Base-by-base conservation (phyloP, 1,139 yeast genomes). In the Candida tunisiensis region DNA sequence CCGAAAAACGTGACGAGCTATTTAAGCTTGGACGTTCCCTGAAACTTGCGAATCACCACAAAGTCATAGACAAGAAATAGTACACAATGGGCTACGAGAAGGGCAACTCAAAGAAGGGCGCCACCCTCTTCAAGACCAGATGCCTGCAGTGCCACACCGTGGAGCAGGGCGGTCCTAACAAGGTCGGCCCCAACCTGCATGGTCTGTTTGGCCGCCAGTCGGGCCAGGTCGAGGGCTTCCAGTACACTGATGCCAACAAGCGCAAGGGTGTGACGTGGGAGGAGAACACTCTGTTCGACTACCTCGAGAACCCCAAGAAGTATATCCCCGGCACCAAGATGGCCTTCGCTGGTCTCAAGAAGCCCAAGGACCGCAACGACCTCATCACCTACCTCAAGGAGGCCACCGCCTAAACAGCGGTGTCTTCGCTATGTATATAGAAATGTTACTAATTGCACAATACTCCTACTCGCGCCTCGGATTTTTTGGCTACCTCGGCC, bases 301-400 rank as follows among this genome's bases (percentile, higher is more conserved):
- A 88, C 74, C 74, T 88, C 62, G 93, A 78, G 65, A 91, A 88
- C 80, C 98, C 98, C 67, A 88, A 88, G 93, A 88, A 88, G 69
- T 88, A 83, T 69, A 83, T 88, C 48, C 98, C 98, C 54, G 98
- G 98, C 62, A 88, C 96, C 67, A 88, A 88, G 77, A 88, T 88
- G 98, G 98, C 98, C 42, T 88, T 88, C 52, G 98, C 95, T 66
- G 98, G 98, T 65, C 74, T 88, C 62, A 88, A 88, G 88, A 88
- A 88, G 74, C 74, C 85, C 44, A 88, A 83, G 78, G 98, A 88
- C 70, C 82, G 96, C 74, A 79, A 82, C 65, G 96, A 88, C 59
- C 68, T 88, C 60, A 63, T 88, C 51, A 70, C 98, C 47, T 88
- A 82, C 78, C 72, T 85, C 65, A 69, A 65, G 46, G 57, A 59